Evolutionary conservation across 306 rosid genomes (phyloP), one percentile per base, ranked within the genome.

Genomic region (Sechiopsis laciniata): DNA sequence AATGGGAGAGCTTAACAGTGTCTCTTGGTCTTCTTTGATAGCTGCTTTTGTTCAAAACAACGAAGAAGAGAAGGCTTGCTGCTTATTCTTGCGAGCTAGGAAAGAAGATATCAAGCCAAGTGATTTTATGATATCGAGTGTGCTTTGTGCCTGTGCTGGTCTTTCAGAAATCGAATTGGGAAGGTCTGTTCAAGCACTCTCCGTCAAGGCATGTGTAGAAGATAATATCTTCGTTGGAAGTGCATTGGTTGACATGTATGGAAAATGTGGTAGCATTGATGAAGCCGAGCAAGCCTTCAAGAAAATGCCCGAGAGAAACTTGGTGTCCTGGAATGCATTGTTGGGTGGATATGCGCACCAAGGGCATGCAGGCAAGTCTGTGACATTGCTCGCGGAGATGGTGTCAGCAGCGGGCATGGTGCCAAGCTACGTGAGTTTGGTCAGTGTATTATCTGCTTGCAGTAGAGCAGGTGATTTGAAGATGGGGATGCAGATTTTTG

Each of bases 161-260:
- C 82, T 92, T 71, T 87, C 90, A 5, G 91, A 84, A 54, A 82
- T 85, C 69, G 96, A 90, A 75, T 77, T 88, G 76, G 97, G 97
- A 1, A 82, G 85, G 79, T 87, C 96, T 7, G 82, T 88, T 62
- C 96, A 92, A 67, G 85, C 93, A 53, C 85, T 92, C 50, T 91
- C 93, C 4, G 83, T 85, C 71, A 90, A 81, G 79, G 86, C 84
- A 2, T 84, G 96, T 61, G 87, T 88, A 11, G 95, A 84, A n/a
- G 85, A 78, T 48, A 88, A 88, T 75, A 73, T 92, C 54, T 90
- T 90, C 73, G 92, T 92, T 67, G 95, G 91, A 65, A 90, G 96
- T 76, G 86, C 95, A 59, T 86, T 92, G 48, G 91, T 92, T 24
- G 96, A 92, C 83, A 78, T 92, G 88, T 90, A 90, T 82, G 97